Conservation (phyloP, 2,329 filamentous ascomycete genomes). For the Exserohilum rostratum region DNA sequence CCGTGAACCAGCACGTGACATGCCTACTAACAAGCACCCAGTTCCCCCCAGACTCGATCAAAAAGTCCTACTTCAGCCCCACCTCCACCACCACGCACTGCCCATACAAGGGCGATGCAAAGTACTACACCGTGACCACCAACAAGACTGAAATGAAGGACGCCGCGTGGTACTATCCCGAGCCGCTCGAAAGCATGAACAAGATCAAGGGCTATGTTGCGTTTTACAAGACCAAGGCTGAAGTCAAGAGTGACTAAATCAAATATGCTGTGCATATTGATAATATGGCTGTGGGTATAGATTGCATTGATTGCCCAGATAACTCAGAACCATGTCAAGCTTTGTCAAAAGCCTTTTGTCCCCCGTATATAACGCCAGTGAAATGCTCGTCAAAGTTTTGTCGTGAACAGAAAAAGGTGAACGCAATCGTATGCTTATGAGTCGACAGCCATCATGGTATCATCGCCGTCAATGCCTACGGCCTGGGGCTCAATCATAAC, state of each 20-base stretch:
- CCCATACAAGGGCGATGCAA: conserved; percentile 64
- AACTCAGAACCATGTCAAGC: background rate
- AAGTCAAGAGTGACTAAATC: conserved; percentile 19
- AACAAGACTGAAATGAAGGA: conserved; percentile 58
- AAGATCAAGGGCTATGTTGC: conserved; percentile 63
- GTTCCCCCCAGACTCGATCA: conserved; percentile 52
- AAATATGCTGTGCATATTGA: too few species aligned
- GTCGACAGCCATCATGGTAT: conserved; percentile 74
- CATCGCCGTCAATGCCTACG: conserved; percentile 73
- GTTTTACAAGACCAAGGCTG: conserved; percentile 59
- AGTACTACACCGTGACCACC: conserved; percentile 61
- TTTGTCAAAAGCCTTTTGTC: background rate
- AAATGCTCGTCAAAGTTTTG: conserved; percentile 16
- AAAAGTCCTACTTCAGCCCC: conserved; percentile 51
- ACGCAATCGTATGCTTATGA: background rate
- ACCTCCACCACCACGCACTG: conserved; percentile 59
- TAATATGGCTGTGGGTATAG: background rate
- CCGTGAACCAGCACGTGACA: background rate
- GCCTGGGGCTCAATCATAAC: conserved; percentile 68
- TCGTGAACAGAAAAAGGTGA: background rate
- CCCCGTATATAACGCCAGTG: conserved; percentile 14
- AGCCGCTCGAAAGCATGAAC: conserved; percentile 56
- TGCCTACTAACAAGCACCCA: conserved; percentile 7
- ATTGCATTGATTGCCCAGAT: background rate
- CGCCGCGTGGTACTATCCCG: conserved; percentile 65